Percentiles rank a stretch among this genome's conserved stretches.
These are phyloP conservation scores for Aquilaria yunnanensis DNA, from an alignment of 345 rosid species.

Conservation along the genomic window DNA sequence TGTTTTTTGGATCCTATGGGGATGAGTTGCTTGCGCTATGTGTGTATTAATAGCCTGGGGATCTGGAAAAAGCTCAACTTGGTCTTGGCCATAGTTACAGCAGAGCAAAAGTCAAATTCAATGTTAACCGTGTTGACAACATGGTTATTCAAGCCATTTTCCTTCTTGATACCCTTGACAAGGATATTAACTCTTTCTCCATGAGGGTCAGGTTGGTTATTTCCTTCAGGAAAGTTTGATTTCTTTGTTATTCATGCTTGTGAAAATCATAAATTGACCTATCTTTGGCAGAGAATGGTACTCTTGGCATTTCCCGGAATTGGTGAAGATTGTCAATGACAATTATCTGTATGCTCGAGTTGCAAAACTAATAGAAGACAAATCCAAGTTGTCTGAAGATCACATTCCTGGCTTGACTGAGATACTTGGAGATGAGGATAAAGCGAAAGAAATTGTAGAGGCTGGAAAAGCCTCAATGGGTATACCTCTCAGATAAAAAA, in stretches of 20 bases:
- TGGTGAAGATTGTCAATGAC: slow-evolving; percentile 90
- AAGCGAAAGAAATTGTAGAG: slow-evolving; percentile 81
- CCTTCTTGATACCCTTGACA: slow-evolving; percentile 82
- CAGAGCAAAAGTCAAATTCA: slow-evolving; percentile 95
- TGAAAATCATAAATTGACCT: slow-evolving; percentile 1
- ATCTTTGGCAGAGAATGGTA: slow-evolving; percentile 81
- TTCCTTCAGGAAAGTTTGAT: not conserved
- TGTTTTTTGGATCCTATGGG: not conserved
- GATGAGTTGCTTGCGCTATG: not conserved
- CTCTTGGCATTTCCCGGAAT: slow-evolving; percentile 97
- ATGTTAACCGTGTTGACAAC: slow-evolving; percentile 83
- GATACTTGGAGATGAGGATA: slow-evolving; percentile 71
- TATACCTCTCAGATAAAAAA: slow-evolving; percentile 19
- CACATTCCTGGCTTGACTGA: slow-evolving; percentile 49
- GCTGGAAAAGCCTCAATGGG: slow-evolving; percentile 99
- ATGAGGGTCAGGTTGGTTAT: slow-evolving; percentile 89
- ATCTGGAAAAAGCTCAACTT: slow-evolving; percentile 86
- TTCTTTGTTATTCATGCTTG: not conserved
- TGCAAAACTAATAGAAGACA: slow-evolving; percentile 56
- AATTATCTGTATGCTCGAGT: slow-evolving; percentile 69
- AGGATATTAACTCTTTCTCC: slow-evolving; percentile 78
- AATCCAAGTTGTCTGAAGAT: slow-evolving; percentile 55
- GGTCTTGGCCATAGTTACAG: slow-evolving; percentile 96
- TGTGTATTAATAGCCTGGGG: slow-evolving; percentile 56
- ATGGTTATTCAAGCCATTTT: slow-evolving; percentile 97